Evolutionary conservation across 1,284 basidiomycete genomes (phyloP), one percentile per base, ranked within the genome.

Genomic region (Ceratobasidium sp.): DNA sequence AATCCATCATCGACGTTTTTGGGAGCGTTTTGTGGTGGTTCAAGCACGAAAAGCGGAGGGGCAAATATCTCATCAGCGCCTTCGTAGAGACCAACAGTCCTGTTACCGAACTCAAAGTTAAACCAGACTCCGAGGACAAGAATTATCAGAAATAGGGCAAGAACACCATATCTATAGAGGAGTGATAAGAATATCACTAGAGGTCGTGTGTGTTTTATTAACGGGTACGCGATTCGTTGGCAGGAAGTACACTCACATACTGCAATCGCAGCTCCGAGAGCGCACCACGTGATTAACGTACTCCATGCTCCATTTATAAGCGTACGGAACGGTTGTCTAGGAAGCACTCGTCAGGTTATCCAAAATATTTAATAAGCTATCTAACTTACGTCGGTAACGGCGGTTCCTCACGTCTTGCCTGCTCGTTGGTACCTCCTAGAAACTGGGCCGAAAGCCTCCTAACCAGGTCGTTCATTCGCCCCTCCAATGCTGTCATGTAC

Each of bases 401-500:
- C 8, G 17, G 27, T 24, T n/a, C 24, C 45, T 41, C 15, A 17
- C 33, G 19, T 24, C 33, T 17, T 6, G 19, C 31, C 11, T 6
- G 17, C 60, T 11, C 33, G 17, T 15, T 29, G 33, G 8, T 9
- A 5, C n/a, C n/a, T 1, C 5, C 24, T 15, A 31, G 27, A 29
- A 64, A 64, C 22, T 24, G 62, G n/a, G 53, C 27, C 3, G 24
- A 57, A 59, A 69, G 51, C n/a, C 24, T 45, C 33, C 17, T 41
- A 2, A 69, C 41, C 33, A 69, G 22, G 11, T 17, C 29, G 33
- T 69, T 69, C 41, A 56, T 47, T 22, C 15, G 2, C 6, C 27
- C 19, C 22, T 69, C 66, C 7, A 69, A 44, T 22, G 66, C 33
- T 29, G 51, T 69, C 66, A 69, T 69, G 17, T 54, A 57, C 29